Base-by-base conservation (phyloP, 345 rosid species). In the Orychophragmus violaceus region DNA sequence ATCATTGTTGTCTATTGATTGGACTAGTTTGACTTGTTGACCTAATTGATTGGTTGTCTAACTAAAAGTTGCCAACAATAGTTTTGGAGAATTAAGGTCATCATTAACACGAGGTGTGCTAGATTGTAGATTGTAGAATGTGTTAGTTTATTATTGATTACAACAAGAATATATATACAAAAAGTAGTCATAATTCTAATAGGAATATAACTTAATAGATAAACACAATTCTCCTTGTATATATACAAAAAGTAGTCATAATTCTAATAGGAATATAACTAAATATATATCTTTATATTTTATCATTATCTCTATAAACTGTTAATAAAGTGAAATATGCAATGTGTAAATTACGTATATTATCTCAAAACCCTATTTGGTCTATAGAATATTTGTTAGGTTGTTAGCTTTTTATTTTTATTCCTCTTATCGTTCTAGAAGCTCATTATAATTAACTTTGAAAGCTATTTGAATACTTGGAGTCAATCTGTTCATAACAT, bases 1-100 rank as follows among this genome's bases (percentile, higher is more conserved):
- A 57, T 21, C 66, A 48, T 49, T 37, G 39, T n/a, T 32, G 36
- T 21, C 27, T 45, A 27, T 71, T 62, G 19, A 69, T 54, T 71
- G 48, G 69, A 56, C n/a, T n/a, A n/a, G 19, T 56, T 63, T 56
- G 70, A 63, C 70, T 55, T 71, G 1, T 56, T 30, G 6, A 51
- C 14, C 14, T 3, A 13, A 6, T 18, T 71, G 36, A 63, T 71
- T 56, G 64, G 52, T 32, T 55, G 19, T 63, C 51, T 63, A 46
- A 44, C 53, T 3, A 22, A 25, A 64, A 71, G 59, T 55, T 56
- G 42, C 19, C 50, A 63, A 9, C 37, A 52, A n/a, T 32, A 17
- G 5, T 27, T 14, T 8, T 29, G 45, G 25, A 30, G 32, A 29
- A 46, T 55, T 21, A 16, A 24, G 63, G 35, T 50, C 17, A 13